A percentile compares a stretch with the other conserved stretches of the same genome.
Conservation (phyloP, 495 filamentous ascomycete species). For the Chaetomium tenue region DNA sequence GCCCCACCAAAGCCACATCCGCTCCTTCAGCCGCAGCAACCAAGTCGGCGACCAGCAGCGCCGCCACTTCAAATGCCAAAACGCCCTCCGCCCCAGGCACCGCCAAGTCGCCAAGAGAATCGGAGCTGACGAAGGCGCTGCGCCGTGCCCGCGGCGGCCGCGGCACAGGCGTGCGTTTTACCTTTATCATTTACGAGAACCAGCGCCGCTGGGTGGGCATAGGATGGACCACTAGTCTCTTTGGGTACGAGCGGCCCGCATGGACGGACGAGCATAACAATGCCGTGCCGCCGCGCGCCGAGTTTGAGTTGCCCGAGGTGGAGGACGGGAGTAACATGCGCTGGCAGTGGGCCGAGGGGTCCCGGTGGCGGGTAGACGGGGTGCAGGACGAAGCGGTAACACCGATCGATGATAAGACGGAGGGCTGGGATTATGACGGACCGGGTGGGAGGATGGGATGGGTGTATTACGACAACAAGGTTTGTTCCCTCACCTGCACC, state of each 20-base stretch:
- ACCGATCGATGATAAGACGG: slow-evolving; percentile 39
- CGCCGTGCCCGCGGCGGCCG: slow-evolving; percentile 40
- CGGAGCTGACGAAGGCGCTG: slow-evolving; percentile 41
- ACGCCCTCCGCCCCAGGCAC: not conserved
- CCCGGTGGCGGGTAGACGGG: slow-evolving; percentile 86
- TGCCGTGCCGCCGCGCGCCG: slow-evolving; percentile 67
- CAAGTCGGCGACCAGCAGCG: slow-evolving; percentile 22
- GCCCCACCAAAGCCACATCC: slow-evolving; percentile 27
- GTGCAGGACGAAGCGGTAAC: slow-evolving; percentile 55
- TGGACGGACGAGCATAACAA: slow-evolving; percentile 98
- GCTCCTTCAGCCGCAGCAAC: slow-evolving; percentile 8
- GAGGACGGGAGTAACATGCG: slow-evolving; percentile 68
- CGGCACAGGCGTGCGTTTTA: slow-evolving; percentile 82
- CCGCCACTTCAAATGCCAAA: slow-evolving; percentile 12
- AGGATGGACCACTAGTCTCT: slow-evolving; percentile 88
- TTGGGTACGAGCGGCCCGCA: slow-evolving; percentile 80
- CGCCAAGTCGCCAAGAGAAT: slow-evolving; percentile 27
- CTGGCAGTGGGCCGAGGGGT: slow-evolving; percentile 86
- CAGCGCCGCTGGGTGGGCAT: slow-evolving; percentile 93
- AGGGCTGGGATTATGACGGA: slow-evolving; percentile 50
- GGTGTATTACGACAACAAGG: slow-evolving; percentile 99
- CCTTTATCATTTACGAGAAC: slow-evolving; percentile 94
- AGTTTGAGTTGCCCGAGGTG: slow-evolving; percentile 85
- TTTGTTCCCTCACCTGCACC: slow-evolving; percentile 36
- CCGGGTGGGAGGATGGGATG: slow-evolving; percentile 71